Evolutionary conservation across 2,329 filamentous ascomycete genomes (phyloP).

Genomic region (Verticillium zaregamsianum): DNA sequence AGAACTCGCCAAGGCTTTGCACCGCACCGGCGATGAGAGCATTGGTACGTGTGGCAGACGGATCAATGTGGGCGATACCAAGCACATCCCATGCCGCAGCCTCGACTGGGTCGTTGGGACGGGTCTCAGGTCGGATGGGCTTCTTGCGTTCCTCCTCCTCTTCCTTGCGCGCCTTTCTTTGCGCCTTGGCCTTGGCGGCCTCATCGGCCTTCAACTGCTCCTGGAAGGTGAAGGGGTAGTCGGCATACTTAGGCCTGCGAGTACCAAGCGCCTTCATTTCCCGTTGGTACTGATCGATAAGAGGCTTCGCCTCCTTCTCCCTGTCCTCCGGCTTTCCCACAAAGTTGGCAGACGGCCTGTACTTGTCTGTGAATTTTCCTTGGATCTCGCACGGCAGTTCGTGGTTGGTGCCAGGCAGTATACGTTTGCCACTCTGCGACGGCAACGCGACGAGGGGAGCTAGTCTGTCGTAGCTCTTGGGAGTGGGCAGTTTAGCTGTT

Average conservation of each 20-base stretch:
- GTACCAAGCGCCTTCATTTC: constrained; percentile 37
- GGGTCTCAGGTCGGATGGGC: constrained; percentile 35
- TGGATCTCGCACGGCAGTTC: constrained; percentile 39
- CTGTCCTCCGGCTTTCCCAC: constrained; percentile 34
- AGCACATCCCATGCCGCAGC: constrained; percentile 50
- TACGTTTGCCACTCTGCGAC: constrained; percentile 30
- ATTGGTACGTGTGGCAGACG: constrained; percentile 30
- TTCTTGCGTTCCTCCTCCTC: constrained; percentile 34
- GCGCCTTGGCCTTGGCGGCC: constrained; percentile 39
- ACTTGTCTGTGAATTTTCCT: constrained; percentile 35
- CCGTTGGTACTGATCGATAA: constrained; percentile 36
- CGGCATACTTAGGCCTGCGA: constrained; percentile 40
- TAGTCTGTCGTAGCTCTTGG: constrained; percentile 42
- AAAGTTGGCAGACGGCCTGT: constrained; percentile 33
- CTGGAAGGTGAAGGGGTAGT: constrained; percentile 37
- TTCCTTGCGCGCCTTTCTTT: constrained; percentile 40
- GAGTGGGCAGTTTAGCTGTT: constrained; percentile 35
- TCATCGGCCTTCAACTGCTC: constrained; percentile 43
- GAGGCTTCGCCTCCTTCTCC: constrained; percentile 30
- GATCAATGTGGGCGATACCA: constrained; percentile 45
- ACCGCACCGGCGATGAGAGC: constrained; percentile 41
- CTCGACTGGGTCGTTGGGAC: constrained; percentile 40
- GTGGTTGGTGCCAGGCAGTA: constrained; percentile 34
- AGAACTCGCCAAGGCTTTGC: constrained; percentile 45
- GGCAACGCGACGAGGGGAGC: constrained; percentile 37